phyloP scores from a whole-genome alignment of 192 early-diverging fungal genomes.

The Rhizophagus sp. region DNA sequence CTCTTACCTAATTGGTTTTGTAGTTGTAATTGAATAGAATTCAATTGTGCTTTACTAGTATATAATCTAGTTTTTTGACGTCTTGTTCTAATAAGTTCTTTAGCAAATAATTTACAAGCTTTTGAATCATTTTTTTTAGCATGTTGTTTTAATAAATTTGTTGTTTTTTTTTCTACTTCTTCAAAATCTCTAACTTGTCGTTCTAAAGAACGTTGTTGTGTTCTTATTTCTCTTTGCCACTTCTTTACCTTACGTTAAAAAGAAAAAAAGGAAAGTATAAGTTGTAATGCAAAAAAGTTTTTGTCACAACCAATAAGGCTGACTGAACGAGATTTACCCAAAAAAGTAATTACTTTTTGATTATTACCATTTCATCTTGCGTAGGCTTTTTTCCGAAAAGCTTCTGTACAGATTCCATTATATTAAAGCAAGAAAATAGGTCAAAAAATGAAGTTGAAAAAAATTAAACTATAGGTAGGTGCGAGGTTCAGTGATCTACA shows the following conservation, averaged over 20 bases:
- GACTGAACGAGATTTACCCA: background rate
- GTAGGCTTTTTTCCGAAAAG: conserved; percentile 60
- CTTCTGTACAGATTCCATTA: conserved; percentile 48
- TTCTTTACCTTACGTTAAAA: conserved; percentile 71
- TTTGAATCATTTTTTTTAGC: conserved; percentile 85
- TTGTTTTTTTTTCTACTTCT: conserved; percentile 82
- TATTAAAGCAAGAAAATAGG: no score
- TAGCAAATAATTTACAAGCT: conserved; percentile 74
- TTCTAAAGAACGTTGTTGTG: conserved; percentile 87
- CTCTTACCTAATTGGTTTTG: conserved; percentile 80
- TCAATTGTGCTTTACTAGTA: conserved; percentile 91
- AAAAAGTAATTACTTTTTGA: background rate
- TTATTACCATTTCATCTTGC: conserved; percentile 57
- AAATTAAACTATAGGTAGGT: no score
- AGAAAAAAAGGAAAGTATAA: background rate
- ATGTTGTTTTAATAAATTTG: conserved; percentile 73
- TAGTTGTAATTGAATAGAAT: conserved; percentile 87
- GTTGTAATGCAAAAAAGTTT: background rate
- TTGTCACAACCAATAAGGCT: background rate
- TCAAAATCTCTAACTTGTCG: conserved; percentile 78
- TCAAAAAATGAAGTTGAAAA: no score
- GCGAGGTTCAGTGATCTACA: no score
- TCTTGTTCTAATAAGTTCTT: conserved; percentile 78
- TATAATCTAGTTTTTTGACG: conserved; percentile 80
- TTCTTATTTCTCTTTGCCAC: conserved; percentile 82